Conservation (phyloP, 169 alveolate species). For the Plasmodium falciparum region DNA sequence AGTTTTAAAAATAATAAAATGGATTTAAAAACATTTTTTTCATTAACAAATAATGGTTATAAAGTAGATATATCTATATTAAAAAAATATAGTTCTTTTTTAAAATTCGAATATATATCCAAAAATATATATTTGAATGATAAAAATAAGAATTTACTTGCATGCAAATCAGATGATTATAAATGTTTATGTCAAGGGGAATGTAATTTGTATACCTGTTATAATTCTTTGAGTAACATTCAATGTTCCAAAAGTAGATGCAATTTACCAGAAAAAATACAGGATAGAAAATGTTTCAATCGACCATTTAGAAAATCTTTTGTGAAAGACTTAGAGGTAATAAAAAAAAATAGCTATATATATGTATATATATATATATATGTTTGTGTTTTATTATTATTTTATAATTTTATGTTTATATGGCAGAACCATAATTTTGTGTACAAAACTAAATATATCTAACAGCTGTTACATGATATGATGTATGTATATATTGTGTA, state of each 20-base stretch:
- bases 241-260: conserved; percentile 78
- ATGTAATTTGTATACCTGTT: conserved; percentile 76
- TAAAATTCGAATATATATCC: conserved; percentile 40
- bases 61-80: conserved; percentile 30
- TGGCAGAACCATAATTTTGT: neutral
- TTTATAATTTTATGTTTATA: neutral
- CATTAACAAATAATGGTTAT: conserved; percentile 18
- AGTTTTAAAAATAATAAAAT: conserved; percentile 20
- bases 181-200: conserved; percentile 73
- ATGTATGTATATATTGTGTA: neutral
- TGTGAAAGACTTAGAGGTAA: conserved; percentile 52
- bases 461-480: neutral
- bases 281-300: conserved; percentile 77
- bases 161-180: conserved; percentile 47
- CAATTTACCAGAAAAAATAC: conserved; percentile 71
- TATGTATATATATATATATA: neutral
- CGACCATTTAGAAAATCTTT: conserved; percentile 68
- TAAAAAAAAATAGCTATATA: neutral
- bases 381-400: neutral
- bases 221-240: conserved; percentile 76
- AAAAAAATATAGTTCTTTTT: conserved; percentile 30
- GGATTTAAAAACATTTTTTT: conserved; percentile 18
- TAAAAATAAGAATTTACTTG: conserved; percentile 28
- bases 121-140: conserved; percentile 17
- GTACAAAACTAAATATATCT: neutral